phyloP scores from a whole-genome alignment of 176 grass and related monocot genomes.

The Dendrocalamus sinicus region DNA sequence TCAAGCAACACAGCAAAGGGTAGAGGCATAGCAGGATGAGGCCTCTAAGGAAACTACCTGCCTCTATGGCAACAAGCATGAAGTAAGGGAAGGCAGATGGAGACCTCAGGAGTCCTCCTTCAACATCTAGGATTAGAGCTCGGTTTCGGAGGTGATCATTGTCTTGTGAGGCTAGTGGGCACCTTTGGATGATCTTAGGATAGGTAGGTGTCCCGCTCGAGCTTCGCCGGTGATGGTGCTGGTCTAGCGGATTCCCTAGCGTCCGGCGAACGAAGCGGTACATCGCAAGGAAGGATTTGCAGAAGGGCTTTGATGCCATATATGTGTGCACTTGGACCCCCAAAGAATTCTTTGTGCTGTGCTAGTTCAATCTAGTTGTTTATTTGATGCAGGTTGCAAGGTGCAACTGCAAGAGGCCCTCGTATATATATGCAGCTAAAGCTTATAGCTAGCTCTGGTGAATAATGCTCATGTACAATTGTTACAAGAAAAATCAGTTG shows the following conservation, averaged over 20 bases:
- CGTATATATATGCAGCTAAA: conserved; percentile 38
- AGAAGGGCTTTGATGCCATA: conserved; percentile 56
- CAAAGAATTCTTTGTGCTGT: conserved; percentile 12
- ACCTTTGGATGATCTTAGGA: conserved; percentile 35
- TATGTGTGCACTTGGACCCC: conserved; percentile 21
- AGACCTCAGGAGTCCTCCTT: conserved; percentile 71
- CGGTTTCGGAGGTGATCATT: conserved; percentile 35
- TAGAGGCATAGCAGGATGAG: conserved; percentile 65
- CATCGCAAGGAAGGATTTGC: conserved; percentile 51
- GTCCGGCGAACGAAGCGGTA: conserved; percentile 47
- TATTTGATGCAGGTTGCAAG: conserved; percentile 44
- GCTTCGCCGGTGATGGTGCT: conserved; percentile 34
- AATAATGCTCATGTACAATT: conserved; percentile 19
- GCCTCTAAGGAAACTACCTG: conserved; percentile 71
- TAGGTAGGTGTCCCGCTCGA: conserved; percentile 18
- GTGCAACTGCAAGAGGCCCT: conserved; percentile 25
- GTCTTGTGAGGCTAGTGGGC: conserved; percentile 25
- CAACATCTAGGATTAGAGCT: conserved; percentile 70
- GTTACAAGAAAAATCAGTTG: conserved; percentile 39
- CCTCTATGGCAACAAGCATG: conserved; percentile 85
- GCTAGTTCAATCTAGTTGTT: conserved; percentile 18
- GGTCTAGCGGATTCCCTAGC: conserved; percentile 30
- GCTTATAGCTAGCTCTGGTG: neutral
- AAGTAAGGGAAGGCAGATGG: conserved; percentile 78
- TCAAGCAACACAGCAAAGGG: conserved; percentile 54